These are phyloP conservation scores for Podospora pseudopauciseta DNA, from an alignment of 495 filamentous ascomycete species.

Conservation along the genomic window DNA sequence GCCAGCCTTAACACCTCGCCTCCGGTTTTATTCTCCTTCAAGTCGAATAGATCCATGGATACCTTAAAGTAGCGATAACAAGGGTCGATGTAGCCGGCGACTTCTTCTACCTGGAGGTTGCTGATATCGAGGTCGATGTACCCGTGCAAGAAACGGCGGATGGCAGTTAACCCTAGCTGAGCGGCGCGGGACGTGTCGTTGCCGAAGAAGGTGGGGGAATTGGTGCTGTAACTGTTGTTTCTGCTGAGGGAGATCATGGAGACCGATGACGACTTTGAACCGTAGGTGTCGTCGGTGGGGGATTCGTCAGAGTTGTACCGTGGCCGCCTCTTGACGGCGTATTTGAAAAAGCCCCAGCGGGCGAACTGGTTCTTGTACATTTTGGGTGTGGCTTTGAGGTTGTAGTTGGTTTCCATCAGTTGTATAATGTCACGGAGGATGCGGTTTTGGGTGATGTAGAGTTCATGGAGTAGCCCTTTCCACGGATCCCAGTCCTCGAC, in stretches of 20 bases:
- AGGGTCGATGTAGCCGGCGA: constrained; percentile 27
- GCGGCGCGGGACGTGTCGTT: constrained; percentile 20
- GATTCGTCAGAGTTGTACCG: constrained; percentile 3
- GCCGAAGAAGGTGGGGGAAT: constrained; percentile 18
- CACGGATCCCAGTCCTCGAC: constrained; percentile 34
- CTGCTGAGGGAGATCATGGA: constrained; percentile 2
- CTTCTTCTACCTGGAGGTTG: constrained; percentile 22
- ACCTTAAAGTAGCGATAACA: constrained; percentile 32
- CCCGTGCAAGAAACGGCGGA: constrained; percentile 27
- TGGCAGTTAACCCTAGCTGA: constrained; percentile 25
- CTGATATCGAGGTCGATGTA: constrained; percentile 24
- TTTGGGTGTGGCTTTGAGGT: constrained; percentile 32
- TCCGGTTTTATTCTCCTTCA: constrained; percentile 23
- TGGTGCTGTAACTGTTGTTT: constrained; percentile 12
- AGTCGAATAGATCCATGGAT: constrained; percentile 32
- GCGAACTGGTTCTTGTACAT: constrained; percentile 38
- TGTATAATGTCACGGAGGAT: constrained; percentile 33
- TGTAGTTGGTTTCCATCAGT: constrained; percentile 29
- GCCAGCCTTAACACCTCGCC: constrained; percentile 30
- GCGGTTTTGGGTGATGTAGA: constrained; percentile 35
- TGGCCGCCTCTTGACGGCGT: constrained; percentile 27
- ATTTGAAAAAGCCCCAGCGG: constrained; percentile 35
- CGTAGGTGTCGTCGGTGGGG: constrained; percentile 9
- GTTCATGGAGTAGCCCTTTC: constrained; percentile 28
- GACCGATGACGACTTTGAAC: not conserved